Evolutionary conservation across 176 grass and related monocot genomes (phyloP).

Genomic region (Bolboschoenus planiculmis): DNA sequence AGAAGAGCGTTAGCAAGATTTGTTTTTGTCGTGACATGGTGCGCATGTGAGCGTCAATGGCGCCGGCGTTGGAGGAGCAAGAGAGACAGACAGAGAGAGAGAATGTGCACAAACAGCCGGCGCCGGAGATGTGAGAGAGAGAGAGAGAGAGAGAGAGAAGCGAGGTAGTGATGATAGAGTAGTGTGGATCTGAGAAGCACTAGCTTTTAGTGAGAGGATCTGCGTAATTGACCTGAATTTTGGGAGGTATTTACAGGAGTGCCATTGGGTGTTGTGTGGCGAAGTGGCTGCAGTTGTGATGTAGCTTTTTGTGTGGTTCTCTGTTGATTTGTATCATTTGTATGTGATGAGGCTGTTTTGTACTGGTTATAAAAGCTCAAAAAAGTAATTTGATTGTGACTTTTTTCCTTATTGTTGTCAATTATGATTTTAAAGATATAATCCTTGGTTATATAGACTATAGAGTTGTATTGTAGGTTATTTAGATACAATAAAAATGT

Average conservation of each 20-base stretch:
- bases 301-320: slow-evolving; percentile 2
- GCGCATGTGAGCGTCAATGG: not conserved
- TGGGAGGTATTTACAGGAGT: not conserved
- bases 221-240: not conserved
- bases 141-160: not conserved
- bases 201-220: slow-evolving; percentile 15
- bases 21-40: slow-evolving; percentile 24
- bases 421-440: not conserved
- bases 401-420: not conserved
- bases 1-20: slow-evolving; percentile 9
- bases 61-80: not conserved
- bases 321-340: not conserved
- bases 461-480: not conserved
- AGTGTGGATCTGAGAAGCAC: slow-evolving; percentile 2
- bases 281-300: not conserved
- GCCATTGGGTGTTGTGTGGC: slow-evolving; percentile 1
- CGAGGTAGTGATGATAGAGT: not conserved
- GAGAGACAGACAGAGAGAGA: not conserved
- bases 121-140: not conserved
- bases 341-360: too few species aligned
- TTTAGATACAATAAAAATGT: not conserved
- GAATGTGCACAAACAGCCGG: not conserved
- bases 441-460: not conserved
- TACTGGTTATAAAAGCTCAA: not conserved
- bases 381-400: not conserved